phyloP scores from a whole-genome alignment of 2,329 filamentous ascomycete species.

The Alternaria ethzedia region DNA sequence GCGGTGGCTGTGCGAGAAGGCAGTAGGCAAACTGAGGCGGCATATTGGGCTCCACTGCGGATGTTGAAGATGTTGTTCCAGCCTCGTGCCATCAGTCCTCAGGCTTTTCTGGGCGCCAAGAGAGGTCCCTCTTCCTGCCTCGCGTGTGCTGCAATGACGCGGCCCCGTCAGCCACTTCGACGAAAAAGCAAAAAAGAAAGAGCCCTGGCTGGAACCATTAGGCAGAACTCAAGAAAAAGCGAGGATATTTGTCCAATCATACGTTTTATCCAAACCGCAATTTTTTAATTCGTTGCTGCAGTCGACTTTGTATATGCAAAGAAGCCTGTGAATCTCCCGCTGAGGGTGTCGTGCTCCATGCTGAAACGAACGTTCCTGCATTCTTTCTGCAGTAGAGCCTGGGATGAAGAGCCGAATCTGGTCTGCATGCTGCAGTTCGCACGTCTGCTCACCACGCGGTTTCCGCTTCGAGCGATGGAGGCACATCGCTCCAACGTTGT shows the following conservation, averaged over 20 bases:
- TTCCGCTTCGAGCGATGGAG: not conserved
- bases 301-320: not conserved
- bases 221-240: not conserved
- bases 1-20: not conserved
- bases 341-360: not conserved
- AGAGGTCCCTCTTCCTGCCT: not conserved
- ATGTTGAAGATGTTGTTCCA: fast-evolving
- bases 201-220: not conserved
- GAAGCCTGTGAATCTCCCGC: not conserved
- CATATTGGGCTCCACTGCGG: not conserved
- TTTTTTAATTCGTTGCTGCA: not conserved
- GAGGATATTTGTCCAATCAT: not conserved
- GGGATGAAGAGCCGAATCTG: not conserved
- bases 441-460: not conserved
- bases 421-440: not conserved
- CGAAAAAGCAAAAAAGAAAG: not conserved
- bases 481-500: not conserved
- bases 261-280: not conserved
- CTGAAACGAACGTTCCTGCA: not conserved
- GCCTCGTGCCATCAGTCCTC: not conserved
- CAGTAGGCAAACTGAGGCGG: not conserved
- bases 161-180: not conserved
- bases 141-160: too few species aligned
- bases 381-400: not conserved
- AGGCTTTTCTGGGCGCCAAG: not conserved